Percentiles rank a stretch among this genome's conserved stretches.
Evolutionary conservation across 129 eudicot genomes (phyloP).

Genomic region (Pittosporum tobira): DNA sequence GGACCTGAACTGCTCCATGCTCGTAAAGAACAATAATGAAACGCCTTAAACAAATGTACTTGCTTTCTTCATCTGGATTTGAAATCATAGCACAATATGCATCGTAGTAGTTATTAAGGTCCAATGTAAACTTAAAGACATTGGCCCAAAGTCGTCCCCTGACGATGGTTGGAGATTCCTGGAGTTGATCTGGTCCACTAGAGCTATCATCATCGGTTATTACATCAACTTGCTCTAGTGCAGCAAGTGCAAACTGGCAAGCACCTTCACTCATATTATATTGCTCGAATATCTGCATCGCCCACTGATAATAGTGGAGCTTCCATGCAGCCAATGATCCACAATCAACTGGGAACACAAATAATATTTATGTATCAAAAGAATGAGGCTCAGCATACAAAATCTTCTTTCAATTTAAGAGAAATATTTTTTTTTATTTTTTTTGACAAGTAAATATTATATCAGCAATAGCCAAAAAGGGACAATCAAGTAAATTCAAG

Average conservation of each 20-base stretch:
- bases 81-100: slow-evolving; percentile 95
- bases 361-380: slow-evolving; percentile 4
- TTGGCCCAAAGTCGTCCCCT: slow-evolving; percentile 99
- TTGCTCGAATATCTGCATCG: slow-evolving; percentile 94
- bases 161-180: slow-evolving; percentile 59
- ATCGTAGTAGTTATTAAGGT: slow-evolving; percentile 60
- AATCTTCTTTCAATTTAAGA: no score
- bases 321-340: slow-evolving; percentile 75
- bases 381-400: slow-evolving; percentile 8
- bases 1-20: slow-evolving; percentile 84
- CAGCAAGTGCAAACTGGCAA: slow-evolving; percentile 92
- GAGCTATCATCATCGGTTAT: slow-evolving; percentile 21
- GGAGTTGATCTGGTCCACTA: slow-evolving; percentile 25
- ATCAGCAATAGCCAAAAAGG: no score
- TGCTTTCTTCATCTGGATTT: slow-evolving; percentile 98
- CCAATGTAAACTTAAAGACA: slow-evolving; percentile 80
- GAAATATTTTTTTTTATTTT: no score
- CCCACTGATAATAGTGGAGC: slow-evolving; percentile 96
- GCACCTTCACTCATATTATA: slow-evolving; percentile 79
- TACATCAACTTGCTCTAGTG: slow-evolving; percentile 98
- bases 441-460: no score
- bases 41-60: slow-evolving; percentile 86
- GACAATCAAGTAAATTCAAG: neutral
- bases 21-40: slow-evolving; percentile 89
- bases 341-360: slow-evolving; percentile 41